Conservation (phyloP, 306 rosid genomes). For the Phaseolus lunatus region DNA sequence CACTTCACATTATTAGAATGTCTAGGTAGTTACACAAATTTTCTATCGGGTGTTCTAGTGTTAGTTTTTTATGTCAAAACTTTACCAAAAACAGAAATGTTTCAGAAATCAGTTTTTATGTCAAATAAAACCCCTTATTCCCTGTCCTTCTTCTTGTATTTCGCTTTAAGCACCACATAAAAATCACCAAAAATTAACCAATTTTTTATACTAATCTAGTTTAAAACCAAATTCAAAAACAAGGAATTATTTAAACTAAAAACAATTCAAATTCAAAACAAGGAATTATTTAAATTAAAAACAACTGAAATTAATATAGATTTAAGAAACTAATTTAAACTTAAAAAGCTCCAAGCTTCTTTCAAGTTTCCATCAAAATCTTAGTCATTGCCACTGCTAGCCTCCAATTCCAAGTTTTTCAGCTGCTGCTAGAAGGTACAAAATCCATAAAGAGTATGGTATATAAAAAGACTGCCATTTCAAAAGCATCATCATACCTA, state of each 20-base stretch:
- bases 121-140: neutral
- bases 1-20: neutral
- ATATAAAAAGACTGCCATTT: conserved; percentile 4
- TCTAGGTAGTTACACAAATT: neutral
- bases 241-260: neutral
- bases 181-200: neutral
- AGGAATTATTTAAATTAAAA: neutral
- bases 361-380: conserved; percentile 16
- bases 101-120: neutral
- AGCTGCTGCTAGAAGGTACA: neutral
- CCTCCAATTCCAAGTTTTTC: neutral
- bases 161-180: neutral
- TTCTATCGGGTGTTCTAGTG: neutral
- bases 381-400: neutral
- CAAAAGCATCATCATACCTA: conserved; percentile 9
- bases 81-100: neutral
- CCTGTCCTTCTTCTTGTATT: neutral
- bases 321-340: conserved; percentile 15
- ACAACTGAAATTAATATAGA: neutral
- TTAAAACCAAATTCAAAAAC: neutral
- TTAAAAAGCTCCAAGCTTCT: neutral
- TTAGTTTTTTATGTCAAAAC: neutral
- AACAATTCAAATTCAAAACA: conserved; percentile 2
- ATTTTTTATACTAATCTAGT: neutral
- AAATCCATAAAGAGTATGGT: neutral